Base-by-base conservation (phyloP, 2,329 filamentous ascomycete species). In the Alternaria conjuncta region DNA sequence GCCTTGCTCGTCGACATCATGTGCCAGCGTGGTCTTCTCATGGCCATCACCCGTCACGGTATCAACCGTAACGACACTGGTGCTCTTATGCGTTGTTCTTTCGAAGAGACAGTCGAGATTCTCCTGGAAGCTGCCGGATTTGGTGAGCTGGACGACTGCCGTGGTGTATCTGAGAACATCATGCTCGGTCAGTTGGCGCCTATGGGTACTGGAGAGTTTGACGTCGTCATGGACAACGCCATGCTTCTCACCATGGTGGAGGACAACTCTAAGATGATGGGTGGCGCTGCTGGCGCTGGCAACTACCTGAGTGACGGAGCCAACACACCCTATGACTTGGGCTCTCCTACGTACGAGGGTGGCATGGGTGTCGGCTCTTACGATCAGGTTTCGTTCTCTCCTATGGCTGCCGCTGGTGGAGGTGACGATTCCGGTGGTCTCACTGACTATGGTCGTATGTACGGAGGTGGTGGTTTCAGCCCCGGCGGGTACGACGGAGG, bases 61-160 rank as follows among this genome's bases (percentile, higher is more conserved):
- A 99, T 99, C 84, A 99, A 99, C 84, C 90, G 96, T 74, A 93
- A 95, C 25, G 96, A 99, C 78, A 99, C 96, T 66, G 96, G 96
- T 85, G 96, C 96, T 10, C 86, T 99, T 74, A 99, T 99, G 96
- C 92, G 96, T 80, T 99, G 96, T 86, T 99, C 96, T 2, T 99
- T 99, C 83, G 96, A 99, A 82, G 96, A 99, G 81, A 99, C 96
- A 0, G 96, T 99, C 44, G 96, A 99, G 79, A 99, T 99, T 85
- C 85, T 99, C 57, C 89, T 99, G 20, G 96, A 99, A 78, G 96
- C 96, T 65, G 96, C 96, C 23, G 93, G 94, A 15, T 93, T 93
- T 55, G 96, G 96, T 78, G 96, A 99, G 81, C 87, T 99, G 30
- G 96, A 99, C 77, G 96, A 99, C 81, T 99, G 96, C 84, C 92